Evolutionary conservation across 1,284 basidiomycete genomes (phyloP), one percentile per base, ranked within the genome.

Genomic region (Trichosporon asahii): DNA sequence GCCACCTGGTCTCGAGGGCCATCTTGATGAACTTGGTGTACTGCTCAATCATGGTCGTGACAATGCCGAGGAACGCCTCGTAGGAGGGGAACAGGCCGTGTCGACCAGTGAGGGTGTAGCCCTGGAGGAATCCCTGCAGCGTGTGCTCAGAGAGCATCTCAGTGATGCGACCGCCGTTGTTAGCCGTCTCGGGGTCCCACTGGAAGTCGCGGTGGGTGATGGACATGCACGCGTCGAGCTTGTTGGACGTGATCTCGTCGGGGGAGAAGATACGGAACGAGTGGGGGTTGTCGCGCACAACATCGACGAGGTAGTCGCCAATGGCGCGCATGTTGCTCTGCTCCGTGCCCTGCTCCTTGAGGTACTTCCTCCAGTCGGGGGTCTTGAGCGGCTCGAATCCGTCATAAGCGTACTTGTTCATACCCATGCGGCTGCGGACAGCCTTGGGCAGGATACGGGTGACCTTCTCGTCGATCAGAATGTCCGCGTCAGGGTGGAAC

Each of bases 61-160:
- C 82, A 69, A 85, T 85, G 64, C 80, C 78, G 25, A 82, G 73
- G 78, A 82, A 82, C 64, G 91, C 90, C 82, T 96, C 94, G 82
- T 95, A 95, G 61, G 89, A 90, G 1, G 93, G 92, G 88, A 95
- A 93, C 31, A 95, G 85, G 27, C 88, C 92, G 1, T 91, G 91
- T 44, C 93, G 87, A 18, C 93, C 85, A 18, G 84, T 85, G 49
- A 80, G 69, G 63, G 90, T 91, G 81, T 93, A 94, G 1, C 92
- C 92, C 81, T 94, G 91, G 25, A 93, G 85, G 89, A 92, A 93
- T 25, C 90, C 93, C 80, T 95, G 91, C 72, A 92, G 90, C 1
- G 91, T 94, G 79, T 94, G 92, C 82, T 94, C 92, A 2, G 90
- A 92, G 29, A 95, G 88, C 76, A 94, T 93, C 84, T 95, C 93